phyloP scores from a whole-genome alignment of 768 basidiomycete genomes.

The Galerina marginata region DNA sequence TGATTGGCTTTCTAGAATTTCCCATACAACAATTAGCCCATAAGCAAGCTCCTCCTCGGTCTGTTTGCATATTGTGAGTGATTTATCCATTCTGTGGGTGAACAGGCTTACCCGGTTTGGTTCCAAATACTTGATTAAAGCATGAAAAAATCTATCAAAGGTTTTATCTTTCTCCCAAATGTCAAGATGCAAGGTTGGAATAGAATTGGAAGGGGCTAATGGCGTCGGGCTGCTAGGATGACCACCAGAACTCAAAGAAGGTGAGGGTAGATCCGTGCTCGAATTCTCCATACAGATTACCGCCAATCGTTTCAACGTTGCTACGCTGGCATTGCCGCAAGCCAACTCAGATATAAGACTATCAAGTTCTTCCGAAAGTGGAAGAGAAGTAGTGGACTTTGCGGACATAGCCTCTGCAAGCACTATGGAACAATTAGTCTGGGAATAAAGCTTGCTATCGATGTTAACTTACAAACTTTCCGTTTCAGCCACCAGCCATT shows the following conservation, averaged over 20 bases:
- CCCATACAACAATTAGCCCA: constrained; percentile 83
- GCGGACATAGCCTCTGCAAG: constrained; percentile 54
- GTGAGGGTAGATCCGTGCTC: constrained; percentile 48
- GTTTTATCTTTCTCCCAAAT: constrained; percentile 77
- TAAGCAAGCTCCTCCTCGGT: constrained; percentile 71
- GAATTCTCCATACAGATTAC: constrained; percentile 67
- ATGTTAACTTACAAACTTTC: constrained; percentile 60
- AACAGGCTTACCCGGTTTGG: constrained; percentile 58
- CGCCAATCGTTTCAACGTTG: constrained; percentile 68
- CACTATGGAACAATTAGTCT: constrained; percentile 34
- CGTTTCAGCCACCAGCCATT: constrained; percentile 87
- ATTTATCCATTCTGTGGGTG: constrained; percentile 3
- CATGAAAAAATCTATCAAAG: constrained; percentile 74
- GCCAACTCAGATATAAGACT: constrained; percentile 60
- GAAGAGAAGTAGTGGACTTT: constrained; percentile 42
- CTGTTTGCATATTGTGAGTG: constrained; percentile 41
- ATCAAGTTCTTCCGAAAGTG: constrained; percentile 52
- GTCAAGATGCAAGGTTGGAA: constrained; percentile 53
- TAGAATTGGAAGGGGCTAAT: constrained; percentile 44
- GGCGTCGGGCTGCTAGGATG: constrained; percentile 65
- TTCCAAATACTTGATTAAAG: constrained; percentile 66
- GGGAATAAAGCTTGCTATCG: constrained; percentile 10
- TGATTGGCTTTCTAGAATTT: constrained; percentile 78
- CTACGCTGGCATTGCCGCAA: constrained; percentile 53
- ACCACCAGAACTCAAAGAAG: constrained; percentile 58